Conservation (phyloP, 192 early-diverging fungal genomes). For the Gamsiella multidivaricata region DNA sequence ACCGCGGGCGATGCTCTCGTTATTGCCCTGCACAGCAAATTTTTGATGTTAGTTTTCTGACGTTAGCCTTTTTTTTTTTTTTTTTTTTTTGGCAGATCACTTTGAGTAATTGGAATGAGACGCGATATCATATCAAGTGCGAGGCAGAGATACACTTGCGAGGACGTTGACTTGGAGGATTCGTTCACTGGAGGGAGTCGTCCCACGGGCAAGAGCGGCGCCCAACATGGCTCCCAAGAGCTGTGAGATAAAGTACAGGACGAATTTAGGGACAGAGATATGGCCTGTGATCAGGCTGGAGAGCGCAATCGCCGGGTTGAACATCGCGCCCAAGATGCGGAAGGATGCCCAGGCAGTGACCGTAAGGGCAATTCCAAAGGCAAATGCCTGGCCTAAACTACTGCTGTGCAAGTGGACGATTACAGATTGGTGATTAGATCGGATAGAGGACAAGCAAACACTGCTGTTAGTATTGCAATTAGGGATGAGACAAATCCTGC, state of each 20-base stretch:
- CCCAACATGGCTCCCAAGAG: conserved; percentile 68
- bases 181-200: conserved; percentile 12
- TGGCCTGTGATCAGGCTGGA: conserved; percentile 64
- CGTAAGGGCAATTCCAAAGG: conserved; percentile 60
- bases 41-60: conserved; percentile 7
- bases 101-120: neutral
- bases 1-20: conserved; percentile 29
- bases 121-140: neutral
- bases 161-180: conserved; percentile 22
- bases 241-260: conserved; percentile 68
- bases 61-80: neutral
- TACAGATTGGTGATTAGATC: no score
- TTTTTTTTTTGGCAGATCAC: neutral
- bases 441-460: no score
- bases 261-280: conserved; percentile 52
- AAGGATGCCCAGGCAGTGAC: conserved; percentile 59
- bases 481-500: no score
- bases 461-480: neutral
- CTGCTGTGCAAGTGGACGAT: neutral
- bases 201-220: conserved; percentile 39
- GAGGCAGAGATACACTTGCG: conserved; percentile 8
- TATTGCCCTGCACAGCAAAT: conserved; percentile 5
- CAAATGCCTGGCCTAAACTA: conserved; percentile 43
- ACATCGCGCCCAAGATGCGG: conserved; percentile 67
- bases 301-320: conserved; percentile 77